Evolutionary conservation across 2,329 filamentous ascomycete species (phyloP), one percentile per base, ranked within the genome.

Genomic region (Blastomyces silverae): DNA sequence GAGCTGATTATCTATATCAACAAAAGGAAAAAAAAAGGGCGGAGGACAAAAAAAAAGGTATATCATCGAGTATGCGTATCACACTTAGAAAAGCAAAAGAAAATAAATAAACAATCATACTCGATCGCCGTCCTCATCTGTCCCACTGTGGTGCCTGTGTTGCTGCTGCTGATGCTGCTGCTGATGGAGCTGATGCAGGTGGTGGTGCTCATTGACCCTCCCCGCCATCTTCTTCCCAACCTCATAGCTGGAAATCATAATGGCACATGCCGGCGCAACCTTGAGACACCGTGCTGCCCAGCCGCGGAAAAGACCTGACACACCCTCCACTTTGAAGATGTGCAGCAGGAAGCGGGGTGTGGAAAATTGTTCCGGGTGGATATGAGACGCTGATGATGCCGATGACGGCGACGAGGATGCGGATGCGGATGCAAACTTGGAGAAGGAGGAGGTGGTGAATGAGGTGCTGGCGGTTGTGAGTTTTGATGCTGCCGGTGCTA

Each of bases 221-320:
- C 86, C 83, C 44, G 95, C 95, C 74, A 89, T 87, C 76, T 90
- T 88, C 82, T 99, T 99, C 61, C 94, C 92, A 48, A 97, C 85
- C 77, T 99, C 94, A 76, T 97, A 99, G 74, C 89, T 96, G 74
- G 91, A 95, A 74, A 99, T 97, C 94, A 99, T 99, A 74, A 99
- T 97, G 37, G 94, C 94, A 77, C 94, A 99, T 0, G 93, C 91
- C 0, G 94, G 94, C 0, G 94, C 93, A 5, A 99, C 92, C 76
- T 97, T 97, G 66, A 97, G 81, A 69, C 91, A 96, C 50, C 94
- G 84, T 0, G 94, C 92, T 31, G 91, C 88, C 91, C 92, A 97
- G 55, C 94, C 94, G 71, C 83, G 90, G 85, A 95, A 97, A 5
- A 99, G 79, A 0, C 94, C 94, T 0, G 84, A 75, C 20, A 87